A percentile compares a stretch with the other conserved stretches of the same genome.
These are phyloP conservation scores for Silene noctiflora DNA, from an alignment of 179 eudicot species.

Conservation along the genomic window DNA sequence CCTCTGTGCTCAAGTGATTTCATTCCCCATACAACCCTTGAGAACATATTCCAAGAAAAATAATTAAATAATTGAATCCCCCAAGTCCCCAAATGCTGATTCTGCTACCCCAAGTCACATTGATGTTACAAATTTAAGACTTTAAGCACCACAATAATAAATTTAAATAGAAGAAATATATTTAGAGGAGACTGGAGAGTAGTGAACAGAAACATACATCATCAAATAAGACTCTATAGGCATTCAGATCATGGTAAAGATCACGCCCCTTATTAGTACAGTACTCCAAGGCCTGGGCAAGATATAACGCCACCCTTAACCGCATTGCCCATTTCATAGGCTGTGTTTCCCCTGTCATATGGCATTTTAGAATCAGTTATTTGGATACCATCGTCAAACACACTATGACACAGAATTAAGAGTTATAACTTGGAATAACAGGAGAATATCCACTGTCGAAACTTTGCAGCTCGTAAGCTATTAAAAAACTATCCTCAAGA, in stretches of 20 bases:
- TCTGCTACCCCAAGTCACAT: not conserved
- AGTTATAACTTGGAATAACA: not conserved
- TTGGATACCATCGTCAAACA: not conserved
- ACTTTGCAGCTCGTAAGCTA: too few species aligned
- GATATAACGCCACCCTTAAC: constrained; percentile 73
- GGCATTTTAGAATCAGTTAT: not conserved
- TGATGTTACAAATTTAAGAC: not conserved
- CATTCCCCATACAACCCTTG: not conserved
- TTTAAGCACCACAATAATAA: not conserved
- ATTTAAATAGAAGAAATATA: not conserved
- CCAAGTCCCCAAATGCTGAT: not conserved
- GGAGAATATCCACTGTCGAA: not conserved
- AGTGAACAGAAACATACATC: constrained; percentile 44
- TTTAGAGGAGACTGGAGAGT: not conserved
- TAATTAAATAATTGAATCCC: not conserved
- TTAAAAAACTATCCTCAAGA: not conserved
- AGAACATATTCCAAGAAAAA: not conserved
- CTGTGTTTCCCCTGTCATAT: constrained; percentile 64
- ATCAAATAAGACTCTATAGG: constrained; percentile 83
- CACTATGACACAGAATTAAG: not conserved
- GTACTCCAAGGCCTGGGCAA: constrained; percentile 83
- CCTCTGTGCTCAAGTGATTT: too few species aligned
- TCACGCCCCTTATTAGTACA: constrained; percentile 83
- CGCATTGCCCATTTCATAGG: constrained; percentile 98
- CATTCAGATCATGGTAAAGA: constrained; percentile 91